Evolutionary conservation across 306 rosid species (phyloP).

Genomic region (Dalbergia cochinchinensis): DNA sequence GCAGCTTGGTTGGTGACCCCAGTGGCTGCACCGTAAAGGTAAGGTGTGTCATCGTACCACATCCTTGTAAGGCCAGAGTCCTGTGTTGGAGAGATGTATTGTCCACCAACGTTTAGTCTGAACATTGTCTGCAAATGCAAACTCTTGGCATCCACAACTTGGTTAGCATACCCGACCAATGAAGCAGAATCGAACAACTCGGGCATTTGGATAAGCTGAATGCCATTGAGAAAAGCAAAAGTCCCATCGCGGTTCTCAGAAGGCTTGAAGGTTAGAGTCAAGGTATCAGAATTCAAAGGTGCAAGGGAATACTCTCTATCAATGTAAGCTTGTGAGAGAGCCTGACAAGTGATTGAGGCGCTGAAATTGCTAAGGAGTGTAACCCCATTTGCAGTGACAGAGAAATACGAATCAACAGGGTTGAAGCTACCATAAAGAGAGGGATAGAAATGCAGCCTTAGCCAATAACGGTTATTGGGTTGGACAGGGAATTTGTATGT

Average conservation of each 20-base stretch:
- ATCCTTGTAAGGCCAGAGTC: constrained; percentile 59
- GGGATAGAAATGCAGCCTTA: constrained; percentile 67
- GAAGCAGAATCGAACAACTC: constrained; percentile 51
- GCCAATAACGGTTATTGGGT: constrained; percentile 57
- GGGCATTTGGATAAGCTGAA: constrained; percentile 53
- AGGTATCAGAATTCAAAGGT: constrained; percentile 42
- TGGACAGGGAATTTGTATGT: constrained; percentile 51
- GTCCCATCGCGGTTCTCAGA: constrained; percentile 42
- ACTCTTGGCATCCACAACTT: constrained; percentile 42
- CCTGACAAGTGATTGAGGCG: constrained; percentile 52
- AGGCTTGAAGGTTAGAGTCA: constrained; percentile 60
- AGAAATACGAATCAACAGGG: constrained; percentile 54
- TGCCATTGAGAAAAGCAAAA: constrained; percentile 64
- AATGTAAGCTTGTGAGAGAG: constrained; percentile 64
- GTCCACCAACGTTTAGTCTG: constrained; percentile 68
- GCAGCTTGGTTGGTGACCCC: constrained; percentile 50
- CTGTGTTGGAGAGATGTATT: constrained; percentile 54
- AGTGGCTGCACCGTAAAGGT: constrained; percentile 47
- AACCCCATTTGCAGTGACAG: constrained; percentile 51
- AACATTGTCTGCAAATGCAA: constrained; percentile 56
- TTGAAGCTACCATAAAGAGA: constrained; percentile 42
- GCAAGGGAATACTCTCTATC: constrained; percentile 64
- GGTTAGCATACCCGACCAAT: constrained; percentile 44
- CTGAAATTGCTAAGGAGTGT: constrained; percentile 64
- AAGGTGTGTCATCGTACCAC: constrained; percentile 67